Evolutionary conservation across 495 filamentous ascomycete genomes (phyloP), one percentile per base, ranked within the genome.

Genomic region (Lentithecium fluviatile): DNA sequence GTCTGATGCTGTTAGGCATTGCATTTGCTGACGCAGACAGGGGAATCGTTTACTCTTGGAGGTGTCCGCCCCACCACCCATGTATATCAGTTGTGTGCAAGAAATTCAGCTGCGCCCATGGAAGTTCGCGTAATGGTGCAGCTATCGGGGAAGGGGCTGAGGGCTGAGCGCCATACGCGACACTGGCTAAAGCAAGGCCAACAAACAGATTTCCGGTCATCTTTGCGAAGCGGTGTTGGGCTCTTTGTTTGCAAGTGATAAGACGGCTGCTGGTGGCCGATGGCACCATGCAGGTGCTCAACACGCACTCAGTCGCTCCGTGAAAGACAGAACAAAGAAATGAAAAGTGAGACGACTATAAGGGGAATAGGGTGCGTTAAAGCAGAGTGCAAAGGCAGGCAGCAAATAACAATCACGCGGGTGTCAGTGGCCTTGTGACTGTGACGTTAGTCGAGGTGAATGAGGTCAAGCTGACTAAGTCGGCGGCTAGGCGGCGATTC

Each of bases 1-100:
- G 60, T 25, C 59, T 62, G 15, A 24, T 8, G 36, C 6, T 11
- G 26, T 32, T 51, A 40, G 54, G 77, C 45, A 77, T 73, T 47
- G 13, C 60, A 15, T 25, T 42, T 6, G 29, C 17, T 10, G 12
- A 52, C 0, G 12, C 26, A 20, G 29, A 11, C 19, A 40, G 12
- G 50, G 40, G 29, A 45, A 19, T 42, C 6, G 49, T 77, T 62
- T 77, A 88, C 85, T 98, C 94, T 75, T 89, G 87, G 6, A 97
- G 76, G 80, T 98, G 94, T 23, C 94, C 94, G 8, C 83, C 91
- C 66, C 93, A 85, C 94, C 94, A 98, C 65, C 95, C 91, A 78
- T 98, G 94, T 19, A 88, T 93, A 75, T 96, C 89, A 19, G 92
- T 96, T 0, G 92, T 96, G 67, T 95, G 90, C 15, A 98, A 77